Evolutionary conservation across 306 rosid genomes (phyloP), one percentile per base, ranked within the genome.

Genomic region (Crataegus laevigata): DNA sequence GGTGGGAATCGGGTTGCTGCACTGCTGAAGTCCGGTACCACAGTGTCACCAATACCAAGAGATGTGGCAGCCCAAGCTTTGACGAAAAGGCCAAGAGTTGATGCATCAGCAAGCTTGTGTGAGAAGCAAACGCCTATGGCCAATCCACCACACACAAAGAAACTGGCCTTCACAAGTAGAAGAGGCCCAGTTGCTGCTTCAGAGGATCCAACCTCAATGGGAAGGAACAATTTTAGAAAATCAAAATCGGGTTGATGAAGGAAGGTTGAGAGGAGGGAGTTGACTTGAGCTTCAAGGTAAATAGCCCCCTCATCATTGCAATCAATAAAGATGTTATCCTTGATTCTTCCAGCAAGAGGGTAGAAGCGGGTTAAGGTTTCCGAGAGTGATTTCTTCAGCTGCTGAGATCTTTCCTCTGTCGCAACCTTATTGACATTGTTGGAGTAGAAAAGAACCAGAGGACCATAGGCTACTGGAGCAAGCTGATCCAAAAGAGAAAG

Each of bases 131-230:
- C 2, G 2, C 86, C 80, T 25, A 88, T 64, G 5, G 84, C 87
- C 55, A 88, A 75, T 67, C 87, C 87, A 2, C 87, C 87, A 66
- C 90, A 80, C 58, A 69, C 68, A 47, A 88, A 86, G 3, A 71
- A 13, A 12, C 68, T 84, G 1, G 75, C 84, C 29, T 72, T 77
- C 52, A 72, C 82, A 12, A 78, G 11, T 9, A 78, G 12, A 11
- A 78, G 24, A 59, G 42, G 61, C 54, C 77, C 82, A 11, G 25
- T 54, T 26, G 18, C 58, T 4, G 81, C 81, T 45, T 62, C 75
- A 5, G 45, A 36, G n/a, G 76, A n/a, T 30, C 19, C 72, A 14
- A 24, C 45, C 32, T 66, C 43, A 21, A 73, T 22, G 4, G 82
- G 82, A 17, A 72, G 61, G 13, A 79, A 42, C 21, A 40, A 15